Conservation (phyloP, 208 protist species). For the Trypanosoma avium region DNA sequence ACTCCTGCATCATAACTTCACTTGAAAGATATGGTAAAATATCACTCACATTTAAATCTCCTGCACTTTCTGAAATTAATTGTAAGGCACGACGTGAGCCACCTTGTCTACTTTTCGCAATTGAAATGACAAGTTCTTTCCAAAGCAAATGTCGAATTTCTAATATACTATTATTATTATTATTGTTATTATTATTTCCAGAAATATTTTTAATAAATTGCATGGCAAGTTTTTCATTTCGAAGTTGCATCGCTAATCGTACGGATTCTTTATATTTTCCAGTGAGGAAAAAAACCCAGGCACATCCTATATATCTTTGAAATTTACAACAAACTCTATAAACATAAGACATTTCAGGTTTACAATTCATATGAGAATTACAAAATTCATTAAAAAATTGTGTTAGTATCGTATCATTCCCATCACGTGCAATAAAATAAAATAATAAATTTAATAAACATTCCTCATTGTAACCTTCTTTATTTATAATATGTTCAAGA, state of each 20-base stretch:
- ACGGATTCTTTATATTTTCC: conserved; percentile 13
- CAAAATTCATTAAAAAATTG: conserved; percentile 19
- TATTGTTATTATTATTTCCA: too few relatives aligned
- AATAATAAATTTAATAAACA: conserved; percentile 19
- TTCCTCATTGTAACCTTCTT: conserved; percentile 11
- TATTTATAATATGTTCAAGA: conserved; percentile 19
- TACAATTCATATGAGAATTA: not conserved
- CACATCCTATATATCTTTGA: conserved; percentile 11
- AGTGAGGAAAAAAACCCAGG: conserved; percentile 15
- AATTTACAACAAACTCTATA: conserved; percentile 14
- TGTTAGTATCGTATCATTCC: conserved; percentile 13
- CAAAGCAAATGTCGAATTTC: conserved; percentile 22
- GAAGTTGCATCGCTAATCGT: conserved; percentile 13
- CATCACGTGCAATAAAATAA: conserved; percentile 22
- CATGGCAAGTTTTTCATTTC: conserved; percentile 19
- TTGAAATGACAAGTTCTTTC: conserved; percentile 12
- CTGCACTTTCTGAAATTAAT: conserved; percentile 33
- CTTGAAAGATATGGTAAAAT: conserved; percentile 41
- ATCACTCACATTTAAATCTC: conserved; percentile 43
- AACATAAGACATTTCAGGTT: conserved; percentile 13
- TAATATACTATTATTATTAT: not conserved
- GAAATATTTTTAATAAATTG: conserved; percentile 23
- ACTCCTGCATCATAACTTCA: conserved; percentile 35
- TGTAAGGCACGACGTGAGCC: conserved; percentile 34
- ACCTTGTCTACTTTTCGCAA: conserved; percentile 6